phyloP scores from a whole-genome alignment of 2,329 filamentous ascomycete species.

The Calonectria leucothoes region DNA sequence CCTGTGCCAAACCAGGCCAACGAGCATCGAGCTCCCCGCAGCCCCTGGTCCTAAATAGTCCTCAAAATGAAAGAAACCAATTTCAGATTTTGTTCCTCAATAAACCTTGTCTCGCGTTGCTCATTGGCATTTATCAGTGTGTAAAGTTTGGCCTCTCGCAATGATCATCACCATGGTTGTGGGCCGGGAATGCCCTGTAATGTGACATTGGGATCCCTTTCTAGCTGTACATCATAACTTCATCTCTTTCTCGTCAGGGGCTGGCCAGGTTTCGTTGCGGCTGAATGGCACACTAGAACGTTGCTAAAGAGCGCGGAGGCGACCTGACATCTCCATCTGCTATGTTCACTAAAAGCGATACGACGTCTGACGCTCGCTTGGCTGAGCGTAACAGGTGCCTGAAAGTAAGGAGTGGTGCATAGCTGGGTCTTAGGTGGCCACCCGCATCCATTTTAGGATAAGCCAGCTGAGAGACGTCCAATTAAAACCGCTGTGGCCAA shows the following conservation, averaged over 20 bases:
- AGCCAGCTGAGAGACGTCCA: conserved; percentile 23
- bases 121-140: background rate
- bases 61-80: background rate
- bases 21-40: background rate
- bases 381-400: background rate
- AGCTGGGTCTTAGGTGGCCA: background rate
- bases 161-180: background rate
- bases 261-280: background rate
- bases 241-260: background rate
- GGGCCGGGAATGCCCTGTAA: too few species aligned
- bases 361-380: background rate
- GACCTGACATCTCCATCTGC: background rate
- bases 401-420: background rate
- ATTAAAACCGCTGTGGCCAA: conserved; percentile 27
- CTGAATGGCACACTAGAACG: background rate
- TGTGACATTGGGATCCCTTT: background rate
- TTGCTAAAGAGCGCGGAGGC: background rate
- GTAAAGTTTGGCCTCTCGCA: background rate
- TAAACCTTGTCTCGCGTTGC: background rate
- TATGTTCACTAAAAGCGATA: too few species aligned
- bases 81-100: background rate
- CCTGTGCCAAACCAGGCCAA: background rate
- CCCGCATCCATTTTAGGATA: conserved; percentile 8
- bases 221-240: background rate
- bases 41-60: background rate